Conservation (phyloP, 129 eudicot genomes). For the Gnaphalium uliginosum region DNA sequence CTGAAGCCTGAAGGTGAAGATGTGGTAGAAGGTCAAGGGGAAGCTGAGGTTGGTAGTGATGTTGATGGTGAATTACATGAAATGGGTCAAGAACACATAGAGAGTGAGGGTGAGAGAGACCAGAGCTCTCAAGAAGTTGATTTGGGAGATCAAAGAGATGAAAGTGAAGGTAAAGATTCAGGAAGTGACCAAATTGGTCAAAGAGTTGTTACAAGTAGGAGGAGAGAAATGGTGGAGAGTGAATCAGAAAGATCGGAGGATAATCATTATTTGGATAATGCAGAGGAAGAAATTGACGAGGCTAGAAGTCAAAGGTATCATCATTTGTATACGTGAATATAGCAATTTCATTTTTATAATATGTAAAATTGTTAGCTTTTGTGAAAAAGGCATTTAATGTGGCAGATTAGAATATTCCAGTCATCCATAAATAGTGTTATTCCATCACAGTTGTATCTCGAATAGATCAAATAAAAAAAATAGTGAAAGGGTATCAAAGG, state of each 20-base stretch:
- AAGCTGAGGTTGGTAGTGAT: constrained; percentile 83
- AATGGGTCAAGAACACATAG: constrained; percentile 61
- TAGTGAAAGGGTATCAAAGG: no score
- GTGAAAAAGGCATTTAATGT: constrained; percentile 12
- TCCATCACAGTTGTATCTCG: no score
- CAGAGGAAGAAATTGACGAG: constrained; percentile 86
- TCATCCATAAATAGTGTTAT: neutral
- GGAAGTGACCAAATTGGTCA: constrained; percentile 78
- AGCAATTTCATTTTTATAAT: neutral
- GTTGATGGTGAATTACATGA: constrained; percentile 82
- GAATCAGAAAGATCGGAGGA: constrained; percentile 90
- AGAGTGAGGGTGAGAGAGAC: constrained; percentile 91
- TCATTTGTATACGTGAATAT: constrained; percentile 4
- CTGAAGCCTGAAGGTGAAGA: constrained; percentile 65
- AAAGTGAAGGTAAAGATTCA: constrained; percentile 77
- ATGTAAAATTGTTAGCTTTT: neutral
- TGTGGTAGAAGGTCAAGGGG: constrained; percentile 89
- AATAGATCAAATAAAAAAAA: no score
- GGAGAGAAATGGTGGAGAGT: constrained; percentile 75
- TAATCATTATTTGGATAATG: constrained; percentile 71
- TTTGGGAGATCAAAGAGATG: constrained; percentile 69
- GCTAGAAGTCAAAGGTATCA: constrained; percentile 72
- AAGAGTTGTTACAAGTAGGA: constrained; percentile 80
- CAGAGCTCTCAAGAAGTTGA: constrained; percentile 88
- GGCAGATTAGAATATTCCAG: constrained; percentile 16